These are phyloP conservation scores for Salix brachista DNA, from an alignment of 345 rosid genomes.

Conservation along the genomic window DNA sequence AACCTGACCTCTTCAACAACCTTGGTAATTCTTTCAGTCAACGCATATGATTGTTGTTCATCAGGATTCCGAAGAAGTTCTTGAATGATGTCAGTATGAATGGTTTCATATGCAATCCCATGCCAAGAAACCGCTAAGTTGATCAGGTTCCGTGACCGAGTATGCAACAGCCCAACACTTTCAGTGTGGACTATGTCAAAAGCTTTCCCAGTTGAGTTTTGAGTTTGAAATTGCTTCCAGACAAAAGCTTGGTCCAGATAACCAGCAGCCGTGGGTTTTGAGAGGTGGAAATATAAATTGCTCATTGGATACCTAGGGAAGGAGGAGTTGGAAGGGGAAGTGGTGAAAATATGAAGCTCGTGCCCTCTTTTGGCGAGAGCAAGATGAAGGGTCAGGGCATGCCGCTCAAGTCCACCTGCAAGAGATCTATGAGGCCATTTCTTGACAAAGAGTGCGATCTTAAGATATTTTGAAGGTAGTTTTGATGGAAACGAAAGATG, in stretches of 20 bases:
- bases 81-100: slow-evolving; percentile 86
- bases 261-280: slow-evolving; percentile 68
- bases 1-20: slow-evolving; percentile 85
- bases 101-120: slow-evolving; percentile 87
- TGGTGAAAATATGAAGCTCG: slow-evolving; percentile 80
- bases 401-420: slow-evolving; percentile 89
- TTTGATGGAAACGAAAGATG: slow-evolving; percentile 43
- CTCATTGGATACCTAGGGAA: slow-evolving; percentile 44
- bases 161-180: slow-evolving; percentile 82
- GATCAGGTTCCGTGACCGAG: slow-evolving; percentile 55
- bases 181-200: slow-evolving; percentile 85
- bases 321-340: slow-evolving; percentile 46
- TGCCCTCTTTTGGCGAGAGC: slow-evolving; percentile 81
- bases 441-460: slow-evolving; percentile 79
- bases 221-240: slow-evolving; percentile 63
- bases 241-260: slow-evolving; percentile 66
- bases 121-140: slow-evolving; percentile 83
- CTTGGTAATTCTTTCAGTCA: slow-evolving; percentile 52
- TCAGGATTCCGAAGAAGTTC: slow-evolving; percentile 60
- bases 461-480: slow-evolving; percentile 45
- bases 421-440: slow-evolving; percentile 81
- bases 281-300: slow-evolving; percentile 65
- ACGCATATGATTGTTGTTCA: slow-evolving; percentile 44
- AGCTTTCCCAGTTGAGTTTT: slow-evolving; percentile 63
- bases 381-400: slow-evolving; percentile 80